Evolutionary conservation across 164 flowering plant genomes (phyloP).

Genomic region (Annona squamosa): DNA sequence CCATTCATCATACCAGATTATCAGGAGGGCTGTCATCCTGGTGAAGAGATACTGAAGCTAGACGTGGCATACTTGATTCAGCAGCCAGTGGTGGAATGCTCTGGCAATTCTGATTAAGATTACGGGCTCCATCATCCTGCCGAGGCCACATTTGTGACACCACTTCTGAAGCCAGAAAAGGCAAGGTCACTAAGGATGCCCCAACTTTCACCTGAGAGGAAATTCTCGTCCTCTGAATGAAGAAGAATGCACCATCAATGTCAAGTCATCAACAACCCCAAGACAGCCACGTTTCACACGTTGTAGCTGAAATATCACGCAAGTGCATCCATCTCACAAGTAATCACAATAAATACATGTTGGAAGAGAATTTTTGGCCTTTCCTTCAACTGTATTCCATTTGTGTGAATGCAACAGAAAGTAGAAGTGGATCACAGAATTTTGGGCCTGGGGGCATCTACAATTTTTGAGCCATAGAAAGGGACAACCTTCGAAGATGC

Average conservation of each 20-base stretch:
- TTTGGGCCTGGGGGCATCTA: not conserved
- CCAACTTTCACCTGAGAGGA: constrained; percentile 25
- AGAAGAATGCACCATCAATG: constrained; percentile 3
- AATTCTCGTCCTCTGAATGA: constrained; percentile 25
- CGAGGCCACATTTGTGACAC: constrained; percentile 27
- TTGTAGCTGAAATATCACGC: not conserved
- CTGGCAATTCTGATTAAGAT: constrained; percentile 14
- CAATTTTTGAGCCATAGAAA: not conserved
- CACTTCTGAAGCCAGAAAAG: constrained; percentile 22
- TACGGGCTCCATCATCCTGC: constrained; percentile 23
- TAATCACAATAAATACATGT: not conserved
- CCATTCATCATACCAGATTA: constrained; percentile 28
- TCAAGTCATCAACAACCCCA: too few relatives aligned
- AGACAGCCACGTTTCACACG: not conserved
- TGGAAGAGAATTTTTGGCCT: not conserved
- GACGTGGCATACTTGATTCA: constrained; percentile 15
- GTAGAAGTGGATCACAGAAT: not conserved
- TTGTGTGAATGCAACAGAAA: not conserved
- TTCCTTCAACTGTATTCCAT: not conserved
- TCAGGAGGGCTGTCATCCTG: constrained; percentile 25
- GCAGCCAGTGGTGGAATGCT: constrained; percentile 17
- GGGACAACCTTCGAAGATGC: not conserved
- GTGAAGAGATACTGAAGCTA: constrained; percentile 21
- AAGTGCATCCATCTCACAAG: not conserved
- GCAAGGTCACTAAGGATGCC: constrained; percentile 20